phyloP scores from a whole-genome alignment of 768 basidiomycete genomes.

The Mycena indigotica region DNA sequence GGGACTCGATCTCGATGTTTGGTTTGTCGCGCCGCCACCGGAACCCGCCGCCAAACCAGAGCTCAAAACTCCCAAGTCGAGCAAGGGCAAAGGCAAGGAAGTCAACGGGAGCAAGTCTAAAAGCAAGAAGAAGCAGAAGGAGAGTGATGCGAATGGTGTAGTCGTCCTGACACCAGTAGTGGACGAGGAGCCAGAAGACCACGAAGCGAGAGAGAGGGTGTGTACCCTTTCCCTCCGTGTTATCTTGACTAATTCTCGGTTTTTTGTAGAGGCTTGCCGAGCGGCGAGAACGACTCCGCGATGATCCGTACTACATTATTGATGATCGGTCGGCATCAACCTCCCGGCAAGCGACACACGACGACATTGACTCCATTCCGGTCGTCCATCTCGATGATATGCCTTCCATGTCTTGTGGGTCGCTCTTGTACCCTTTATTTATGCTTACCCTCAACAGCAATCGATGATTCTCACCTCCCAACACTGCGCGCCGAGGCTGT shows the following conservation, averaged over 20 bases:
- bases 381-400: slow-evolving; percentile 82
- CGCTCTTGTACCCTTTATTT: background rate
- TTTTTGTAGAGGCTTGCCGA: slow-evolving; percentile 67
- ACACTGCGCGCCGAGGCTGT: slow-evolving; percentile 42
- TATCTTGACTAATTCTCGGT: background rate
- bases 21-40: slow-evolving; percentile 73
- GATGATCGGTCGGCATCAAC: slow-evolving; percentile 48
- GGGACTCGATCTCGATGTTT: slow-evolving; percentile 81
- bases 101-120: slow-evolving; percentile 27
- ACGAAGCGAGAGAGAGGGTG: slow-evolving; percentile 64
- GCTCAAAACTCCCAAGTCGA: slow-evolving; percentile 52
- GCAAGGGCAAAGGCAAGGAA: slow-evolving; percentile 45
- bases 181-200: slow-evolving; percentile 52
- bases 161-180: slow-evolving; percentile 42
- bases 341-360: slow-evolving; percentile 34
- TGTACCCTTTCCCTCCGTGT: slow-evolving; percentile 20
- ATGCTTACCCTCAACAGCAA: slow-evolving; percentile 31
- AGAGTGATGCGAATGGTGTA: slow-evolving; percentile 24
- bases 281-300: slow-evolving; percentile 70
- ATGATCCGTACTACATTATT: slow-evolving; percentile 91
- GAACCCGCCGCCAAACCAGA: slow-evolving; percentile 45
- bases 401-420: slow-evolving; percentile 46
- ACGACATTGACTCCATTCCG: slow-evolving; percentile 90
- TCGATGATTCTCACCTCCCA: slow-evolving; percentile 38
- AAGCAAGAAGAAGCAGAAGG: slow-evolving; percentile 36